A percentile compares a stretch with the other conserved stretches of the same genome.
These are phyloP conservation scores for Lactarius pseudohatsudake DNA, from an alignment of 768 basidiomycete species.

Conservation along the genomic window DNA sequence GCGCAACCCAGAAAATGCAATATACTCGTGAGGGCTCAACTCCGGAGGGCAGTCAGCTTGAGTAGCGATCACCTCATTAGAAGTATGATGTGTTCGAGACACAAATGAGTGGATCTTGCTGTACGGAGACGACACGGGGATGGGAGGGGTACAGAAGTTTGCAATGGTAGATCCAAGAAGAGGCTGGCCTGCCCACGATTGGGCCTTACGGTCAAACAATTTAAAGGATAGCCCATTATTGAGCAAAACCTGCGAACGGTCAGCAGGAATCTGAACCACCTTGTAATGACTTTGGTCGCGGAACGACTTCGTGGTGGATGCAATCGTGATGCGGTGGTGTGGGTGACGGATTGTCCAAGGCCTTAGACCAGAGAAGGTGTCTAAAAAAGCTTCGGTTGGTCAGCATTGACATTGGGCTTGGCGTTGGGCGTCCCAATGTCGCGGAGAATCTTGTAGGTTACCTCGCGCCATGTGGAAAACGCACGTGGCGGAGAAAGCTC, in stretches of 20 bases:
- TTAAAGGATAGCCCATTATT: background rate
- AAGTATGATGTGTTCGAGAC: slow-evolving; percentile 28
- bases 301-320: slow-evolving; percentile 12
- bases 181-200: slow-evolving; percentile 1
- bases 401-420: too few species aligned
- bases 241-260: background rate
- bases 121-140: slow-evolving; percentile 6
- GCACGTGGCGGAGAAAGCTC: background rate
- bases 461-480: slow-evolving; percentile 7
- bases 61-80: slow-evolving; percentile 44
- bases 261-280: slow-evolving; percentile 1
- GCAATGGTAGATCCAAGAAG: background rate
- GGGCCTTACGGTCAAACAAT: background rate
- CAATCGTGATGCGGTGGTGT: slow-evolving; percentile 1
- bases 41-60: slow-evolving; percentile 44
- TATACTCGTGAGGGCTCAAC: slow-evolving; percentile 47
- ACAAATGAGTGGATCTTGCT: background rate
- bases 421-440: background rate
- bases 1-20: slow-evolving; percentile 47
- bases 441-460: background rate
- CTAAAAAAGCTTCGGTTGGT: background rate
- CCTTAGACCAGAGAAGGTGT: slow-evolving; percentile 7
- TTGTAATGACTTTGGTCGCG: slow-evolving; percentile 1
- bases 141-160: slow-evolving; percentile 2
- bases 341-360: slow-evolving; percentile 2